These are phyloP conservation scores for Phytophthora fragariaefolia DNA, from an alignment of 352 stramenopile genomes.

Conservation along the genomic window DNA sequence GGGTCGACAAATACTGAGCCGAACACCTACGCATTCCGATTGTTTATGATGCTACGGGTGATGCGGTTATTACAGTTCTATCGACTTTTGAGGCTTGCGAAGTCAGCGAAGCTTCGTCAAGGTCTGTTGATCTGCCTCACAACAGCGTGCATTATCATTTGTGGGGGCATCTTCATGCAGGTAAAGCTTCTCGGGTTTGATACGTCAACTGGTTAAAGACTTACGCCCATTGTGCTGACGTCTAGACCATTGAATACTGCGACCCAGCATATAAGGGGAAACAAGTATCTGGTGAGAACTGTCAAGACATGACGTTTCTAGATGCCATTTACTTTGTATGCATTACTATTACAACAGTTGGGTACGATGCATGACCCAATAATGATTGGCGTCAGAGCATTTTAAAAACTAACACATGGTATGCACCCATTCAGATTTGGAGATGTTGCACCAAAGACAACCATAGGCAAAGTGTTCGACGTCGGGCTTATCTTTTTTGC, in stretches of 20 bases:
- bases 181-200: conserved; percentile 22
- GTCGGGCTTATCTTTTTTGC: conserved; percentile 80
- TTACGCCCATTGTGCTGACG: background rate
- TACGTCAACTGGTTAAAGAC: background rate
- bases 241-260: conserved; percentile 70
- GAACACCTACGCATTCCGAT: conserved; percentile 59
- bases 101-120: conserved; percentile 65
- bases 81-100: conserved; percentile 61
- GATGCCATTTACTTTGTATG: conserved; percentile 86
- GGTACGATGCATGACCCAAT: conserved; percentile 40
- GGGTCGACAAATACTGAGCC: conserved; percentile 19
- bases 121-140: conserved; percentile 59
- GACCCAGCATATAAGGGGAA: conserved; percentile 33
- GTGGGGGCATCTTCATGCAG: conserved; percentile 61
- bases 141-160: conserved; percentile 69
- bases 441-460: conserved; percentile 72
- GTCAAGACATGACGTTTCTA: conserved; percentile 77
- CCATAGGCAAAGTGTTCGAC: conserved; percentile 67
- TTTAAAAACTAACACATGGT: background rate
- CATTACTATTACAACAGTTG: conserved; percentile 86
- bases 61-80: conserved; percentile 70
- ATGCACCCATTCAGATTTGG: conserved; percentile 52
- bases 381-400: background rate
- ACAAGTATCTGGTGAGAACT: conserved; percentile 42
- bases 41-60: conserved; percentile 73